Conservation (phyloP, 192 early-diverging fungal genomes). For the Linnemannia exigua region DNA sequence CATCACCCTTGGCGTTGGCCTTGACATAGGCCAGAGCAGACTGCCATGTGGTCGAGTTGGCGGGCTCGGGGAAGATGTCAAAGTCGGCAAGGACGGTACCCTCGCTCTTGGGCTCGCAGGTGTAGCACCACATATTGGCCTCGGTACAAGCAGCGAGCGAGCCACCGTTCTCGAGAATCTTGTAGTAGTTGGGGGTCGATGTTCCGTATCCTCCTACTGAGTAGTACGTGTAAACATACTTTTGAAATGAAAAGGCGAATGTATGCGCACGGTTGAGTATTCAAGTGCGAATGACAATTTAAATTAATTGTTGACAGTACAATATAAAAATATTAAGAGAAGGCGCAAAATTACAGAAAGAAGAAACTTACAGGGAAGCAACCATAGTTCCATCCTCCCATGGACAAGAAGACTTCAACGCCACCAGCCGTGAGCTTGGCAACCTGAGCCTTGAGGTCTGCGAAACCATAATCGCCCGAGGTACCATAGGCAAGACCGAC, state of each 20-base stretch:
- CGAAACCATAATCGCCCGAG: constrained; percentile 41
- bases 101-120: constrained; percentile 54
- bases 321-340: not conserved
- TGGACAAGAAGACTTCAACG: constrained; percentile 53
- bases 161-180: constrained; percentile 38
- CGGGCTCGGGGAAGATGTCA: constrained; percentile 56
- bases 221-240: constrained; percentile 55
- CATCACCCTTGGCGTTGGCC: constrained; percentile 13
- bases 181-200: constrained; percentile 56
- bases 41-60: constrained; percentile 38
- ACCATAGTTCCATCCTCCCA: constrained; percentile 57
- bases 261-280: too few relatives aligned
- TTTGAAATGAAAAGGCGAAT: not conserved
- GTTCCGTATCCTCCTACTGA: constrained; percentile 54
- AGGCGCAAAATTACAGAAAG: not conserved
- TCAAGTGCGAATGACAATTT: not conserved
- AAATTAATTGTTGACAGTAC: not conserved
- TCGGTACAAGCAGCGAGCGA: constrained; percentile 37
- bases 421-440: constrained; percentile 31
- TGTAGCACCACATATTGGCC: constrained; percentile 59
- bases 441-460: constrained; percentile 39
- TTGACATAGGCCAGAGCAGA: constrained; percentile 19
- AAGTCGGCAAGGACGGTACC: constrained; percentile 40
- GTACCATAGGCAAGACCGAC: constrained; percentile 45
- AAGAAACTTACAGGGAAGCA: constrained; percentile 50